These are phyloP conservation scores for Aspergillus heteromorphus DNA, from an alignment of 495 filamentous ascomycete species.

Conservation along the genomic window DNA sequence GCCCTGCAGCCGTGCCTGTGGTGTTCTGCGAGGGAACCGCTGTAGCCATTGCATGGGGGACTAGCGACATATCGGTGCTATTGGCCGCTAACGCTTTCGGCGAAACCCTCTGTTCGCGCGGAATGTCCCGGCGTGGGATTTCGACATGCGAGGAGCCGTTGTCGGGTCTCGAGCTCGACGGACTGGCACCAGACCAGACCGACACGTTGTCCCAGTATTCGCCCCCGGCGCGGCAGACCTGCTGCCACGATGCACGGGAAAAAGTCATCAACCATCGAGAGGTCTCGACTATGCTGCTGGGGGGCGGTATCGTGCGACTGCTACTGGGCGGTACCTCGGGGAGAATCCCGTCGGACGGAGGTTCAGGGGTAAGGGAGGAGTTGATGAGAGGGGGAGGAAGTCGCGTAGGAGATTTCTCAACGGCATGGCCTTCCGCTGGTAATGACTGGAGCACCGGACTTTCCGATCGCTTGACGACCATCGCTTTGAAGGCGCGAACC, in stretches of 20 bases:
- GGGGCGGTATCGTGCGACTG: neutral
- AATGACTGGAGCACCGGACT: conserved; percentile 22
- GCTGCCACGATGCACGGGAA: conserved; percentile 27
- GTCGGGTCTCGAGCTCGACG: neutral
- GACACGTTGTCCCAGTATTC: conserved; percentile 11
- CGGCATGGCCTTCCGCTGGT: conserved; percentile 16
- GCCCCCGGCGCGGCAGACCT: conserved; percentile 25
- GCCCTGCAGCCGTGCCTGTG: conserved; percentile 13
- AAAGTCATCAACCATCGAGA: conserved; percentile 4
- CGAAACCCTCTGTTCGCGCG: neutral
- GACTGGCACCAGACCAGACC: neutral
- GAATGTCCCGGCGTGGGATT: neutral
- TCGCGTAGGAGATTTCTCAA: conserved; percentile 7
- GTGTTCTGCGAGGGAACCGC: conserved; percentile 1
- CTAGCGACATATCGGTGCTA: neutral
- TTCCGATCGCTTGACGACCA: conserved; percentile 28
- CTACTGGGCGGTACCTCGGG: neutral
- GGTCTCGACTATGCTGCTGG: neutral
- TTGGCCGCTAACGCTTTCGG: neutral
- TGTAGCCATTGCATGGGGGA: neutral
- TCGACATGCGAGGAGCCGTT: neutral
- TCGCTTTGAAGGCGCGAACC: conserved; percentile 31
- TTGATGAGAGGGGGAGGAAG: conserved; percentile 16
- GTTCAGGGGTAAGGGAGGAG: conserved; percentile 8
- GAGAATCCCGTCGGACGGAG: conserved; percentile 7